Base-by-base conservation (phyloP, 306 rosid species). In the Fagus sylvatica region DNA sequence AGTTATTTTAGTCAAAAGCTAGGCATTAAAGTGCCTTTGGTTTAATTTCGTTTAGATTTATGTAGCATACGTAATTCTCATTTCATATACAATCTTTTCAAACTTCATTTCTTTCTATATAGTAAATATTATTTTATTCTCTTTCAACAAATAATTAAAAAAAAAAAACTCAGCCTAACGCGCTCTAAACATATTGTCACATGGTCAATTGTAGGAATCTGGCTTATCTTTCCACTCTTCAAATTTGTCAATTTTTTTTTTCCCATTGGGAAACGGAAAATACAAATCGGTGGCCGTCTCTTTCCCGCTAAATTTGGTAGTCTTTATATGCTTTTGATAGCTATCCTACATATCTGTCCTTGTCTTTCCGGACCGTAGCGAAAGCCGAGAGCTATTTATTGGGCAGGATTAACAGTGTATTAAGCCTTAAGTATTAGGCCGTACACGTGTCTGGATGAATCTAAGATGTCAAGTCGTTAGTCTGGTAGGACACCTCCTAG, bases 401-500 rank as follows among this genome's bases (percentile, higher is more conserved):
- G 16, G 46, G 34, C 55, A 17, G 55, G 19, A 37, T 17, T 7
- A 37, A 13, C 16, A 36, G 39, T 53, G 32, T n/a, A 6, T 65
- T 22, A 32, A 53, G 32, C 37, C 48, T 19, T 12, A 12, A 12
- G 49, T 5, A 46, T 34, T 12, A 1, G 22, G 51, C 54, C 59
- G 67, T 73, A 73, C 75, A 76, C 81, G 71, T 64, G 74, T 72
- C 17, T 40, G 6, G 10, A n/a, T 54, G 19, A 67, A 79, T 13
- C 22, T 3, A 0, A 3, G 30, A 48, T 51, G 3, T 30, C 33
- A n/a, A 17, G 32, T 15, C 1, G 28, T 22, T 22, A 22, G 28
- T 22, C 28, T 22, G 74, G 42, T 53, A 5, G 65, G 57, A 22
- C 30, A 53, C 55, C 28, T 64, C 39, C 16, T 43, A n/a, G 53